Evolutionary conservation across 306 rosid genomes (phyloP).

Genomic region (Ziziphus jujuba): DNA sequence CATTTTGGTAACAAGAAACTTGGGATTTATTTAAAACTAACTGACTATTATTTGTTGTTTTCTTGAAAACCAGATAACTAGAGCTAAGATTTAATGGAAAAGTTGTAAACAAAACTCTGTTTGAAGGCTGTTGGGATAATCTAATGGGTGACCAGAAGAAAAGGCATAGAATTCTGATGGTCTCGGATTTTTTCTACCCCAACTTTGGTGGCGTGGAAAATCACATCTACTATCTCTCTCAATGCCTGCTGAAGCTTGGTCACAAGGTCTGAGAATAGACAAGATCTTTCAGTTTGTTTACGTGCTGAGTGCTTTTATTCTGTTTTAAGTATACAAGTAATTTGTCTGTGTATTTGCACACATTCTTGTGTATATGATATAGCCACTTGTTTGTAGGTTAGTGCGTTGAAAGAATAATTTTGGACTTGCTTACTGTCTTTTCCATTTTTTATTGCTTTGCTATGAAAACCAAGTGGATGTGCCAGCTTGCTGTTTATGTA

Average conservation of each 20-base stretch:
- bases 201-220: constrained; percentile 92
- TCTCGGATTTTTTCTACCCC: constrained; percentile 93
- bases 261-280: constrained; percentile 64
- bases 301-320: not conserved
- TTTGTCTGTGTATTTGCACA: not conserved
- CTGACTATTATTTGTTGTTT: not conserved
- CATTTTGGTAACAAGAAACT: no score
- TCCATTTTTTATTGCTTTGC: no score
- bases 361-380: not conserved
- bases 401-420: no score
- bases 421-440: no score
- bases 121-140: constrained; percentile 29
- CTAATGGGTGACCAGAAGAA: constrained; percentile 47
- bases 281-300: constrained; percentile 10
- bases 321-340: not conserved
- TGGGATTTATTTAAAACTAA: no score
- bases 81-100: not conserved
- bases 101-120: not conserved
- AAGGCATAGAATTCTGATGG: constrained; percentile 74
- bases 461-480: no score
- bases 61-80: not conserved
- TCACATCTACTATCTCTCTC: constrained; percentile 82
- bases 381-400: no score
- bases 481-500: not conserved
- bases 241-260: constrained; percentile 82